Conservation (phyloP, 176 grass and related monocot genomes). For the Triticum urartu region DNA sequence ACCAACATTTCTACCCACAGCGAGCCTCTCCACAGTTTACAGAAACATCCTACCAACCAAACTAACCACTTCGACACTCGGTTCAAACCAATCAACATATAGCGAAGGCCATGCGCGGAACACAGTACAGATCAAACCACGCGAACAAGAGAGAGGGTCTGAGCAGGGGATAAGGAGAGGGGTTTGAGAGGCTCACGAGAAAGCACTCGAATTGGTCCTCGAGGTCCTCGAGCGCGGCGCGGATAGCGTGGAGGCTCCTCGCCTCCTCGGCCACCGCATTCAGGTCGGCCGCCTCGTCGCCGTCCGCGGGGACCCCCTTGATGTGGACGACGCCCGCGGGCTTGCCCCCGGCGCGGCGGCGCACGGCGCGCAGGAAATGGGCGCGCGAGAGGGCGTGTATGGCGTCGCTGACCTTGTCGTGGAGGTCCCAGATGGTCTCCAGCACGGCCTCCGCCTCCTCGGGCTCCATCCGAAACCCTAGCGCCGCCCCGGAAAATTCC, state of each 20-base stretch:
- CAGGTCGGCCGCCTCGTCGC: constrained; percentile 1
- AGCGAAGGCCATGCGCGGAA: too few species aligned
- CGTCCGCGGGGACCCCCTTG: constrained; percentile 36
- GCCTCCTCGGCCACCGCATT: constrained; percentile 60
- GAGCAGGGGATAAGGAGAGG: neutral
- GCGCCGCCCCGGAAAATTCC: constrained; percentile 17
- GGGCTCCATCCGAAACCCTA: constrained; percentile 56
- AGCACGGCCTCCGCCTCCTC: constrained; percentile 66
- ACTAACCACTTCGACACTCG: neutral
- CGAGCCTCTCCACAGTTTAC: neutral
- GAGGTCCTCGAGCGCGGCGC: constrained; percentile 81
- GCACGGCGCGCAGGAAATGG: constrained; percentile 69
- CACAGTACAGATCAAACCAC: neutral
- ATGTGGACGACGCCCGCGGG: constrained; percentile 47
- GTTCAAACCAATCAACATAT: neutral
- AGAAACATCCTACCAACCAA: constrained; percentile 10
- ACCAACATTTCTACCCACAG: neutral
- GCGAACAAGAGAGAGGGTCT: neutral
- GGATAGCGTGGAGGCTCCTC: constrained; percentile 83
- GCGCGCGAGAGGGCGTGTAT: constrained; percentile 82
- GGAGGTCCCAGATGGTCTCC: constrained; percentile 93
- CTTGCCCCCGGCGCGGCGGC: constrained; percentile 27
- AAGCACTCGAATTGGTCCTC: constrained; percentile 97
- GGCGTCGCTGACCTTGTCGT: constrained; percentile 92
- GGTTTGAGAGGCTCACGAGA: constrained; percentile 51